phyloP scores from a whole-genome alignment of 306 rosid genomes.

The Hylodesmum podocarpum region DNA sequence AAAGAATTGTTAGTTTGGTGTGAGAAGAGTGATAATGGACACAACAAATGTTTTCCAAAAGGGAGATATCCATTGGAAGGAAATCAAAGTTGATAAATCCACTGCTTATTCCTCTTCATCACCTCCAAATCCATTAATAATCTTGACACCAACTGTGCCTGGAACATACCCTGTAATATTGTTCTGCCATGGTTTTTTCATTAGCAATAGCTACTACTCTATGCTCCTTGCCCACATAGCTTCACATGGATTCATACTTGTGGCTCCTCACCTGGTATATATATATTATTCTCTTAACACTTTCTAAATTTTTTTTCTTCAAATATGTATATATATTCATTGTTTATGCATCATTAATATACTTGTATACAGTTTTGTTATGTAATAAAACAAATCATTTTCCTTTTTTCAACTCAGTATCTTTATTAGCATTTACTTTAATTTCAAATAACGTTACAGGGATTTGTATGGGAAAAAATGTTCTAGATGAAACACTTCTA shows the following conservation, averaged over 20 bases:
- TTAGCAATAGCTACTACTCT: slow-evolving; percentile 43
- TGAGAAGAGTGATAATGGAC: slow-evolving; percentile 16
- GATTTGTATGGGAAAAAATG: not conserved
- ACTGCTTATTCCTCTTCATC: not conserved
- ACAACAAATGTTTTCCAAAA: slow-evolving; percentile 32
- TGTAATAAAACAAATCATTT: not conserved
- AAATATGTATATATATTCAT: too few species aligned
- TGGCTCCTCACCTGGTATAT: slow-evolving; percentile 60
- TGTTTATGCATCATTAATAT: not conserved
- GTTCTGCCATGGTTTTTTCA: slow-evolving; percentile 60
- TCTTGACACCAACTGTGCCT: slow-evolving; percentile 41
- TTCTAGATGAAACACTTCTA: not conserved
- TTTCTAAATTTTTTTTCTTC: not conserved
- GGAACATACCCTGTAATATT: slow-evolving; percentile 50
- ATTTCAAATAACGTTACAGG: not conserved
- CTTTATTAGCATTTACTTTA: not conserved
- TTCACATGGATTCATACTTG: slow-evolving; percentile 62
- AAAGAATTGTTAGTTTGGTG: too few species aligned
- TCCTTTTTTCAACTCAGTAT: not conserved
- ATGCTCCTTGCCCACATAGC: slow-evolving; percentile 44
- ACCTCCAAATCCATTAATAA: slow-evolving; percentile 54
- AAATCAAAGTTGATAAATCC: slow-evolving; percentile 15
- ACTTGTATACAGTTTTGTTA: not conserved
- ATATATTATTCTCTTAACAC: not conserved
- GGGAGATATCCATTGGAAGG: slow-evolving; percentile 30